These are phyloP conservation scores for Stachybotrys elegans DNA, from an alignment of 2,329 filamentous ascomycete genomes.

Conservation along the genomic window DNA sequence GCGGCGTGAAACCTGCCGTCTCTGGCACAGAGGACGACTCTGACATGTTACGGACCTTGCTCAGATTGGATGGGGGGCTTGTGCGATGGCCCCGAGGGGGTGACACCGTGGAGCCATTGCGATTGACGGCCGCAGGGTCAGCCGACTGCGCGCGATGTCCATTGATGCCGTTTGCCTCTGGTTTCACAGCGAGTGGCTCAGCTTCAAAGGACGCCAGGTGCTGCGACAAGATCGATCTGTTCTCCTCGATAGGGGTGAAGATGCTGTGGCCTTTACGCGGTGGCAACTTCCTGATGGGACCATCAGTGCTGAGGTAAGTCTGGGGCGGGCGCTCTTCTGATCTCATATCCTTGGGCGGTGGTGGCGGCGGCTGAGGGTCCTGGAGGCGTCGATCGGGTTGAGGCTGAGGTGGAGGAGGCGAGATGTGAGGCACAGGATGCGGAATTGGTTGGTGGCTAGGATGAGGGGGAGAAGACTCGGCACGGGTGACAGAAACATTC, in stretches of 20 bases:
- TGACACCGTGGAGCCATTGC: constrained; percentile 48
- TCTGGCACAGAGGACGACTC: constrained; percentile 60
- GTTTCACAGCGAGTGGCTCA: constrained; percentile 30
- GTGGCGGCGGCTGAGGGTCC: constrained; percentile 47
- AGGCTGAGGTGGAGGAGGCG: constrained; percentile 48
- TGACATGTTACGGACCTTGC: constrained; percentile 42
- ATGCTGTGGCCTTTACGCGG: constrained; percentile 86
- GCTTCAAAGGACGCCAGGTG: constrained; percentile 67
- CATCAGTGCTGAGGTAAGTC: constrained; percentile 45
- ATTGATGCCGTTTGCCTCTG: constrained; percentile 20
- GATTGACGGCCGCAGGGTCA: constrained; percentile 53
- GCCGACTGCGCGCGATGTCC: constrained; percentile 56
- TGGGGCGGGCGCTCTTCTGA: constrained; percentile 44
- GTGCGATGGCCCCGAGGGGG: constrained; percentile 48
- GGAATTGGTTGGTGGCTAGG: constrained; percentile 47
- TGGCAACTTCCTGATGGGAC: constrained; percentile 56
- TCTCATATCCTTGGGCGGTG: constrained; percentile 44
- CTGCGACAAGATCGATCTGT: constrained; percentile 79
- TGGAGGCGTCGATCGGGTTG: constrained; percentile 34
- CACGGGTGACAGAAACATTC: constrained; percentile 38
- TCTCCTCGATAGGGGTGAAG: constrained; percentile 95
- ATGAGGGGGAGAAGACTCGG: constrained; percentile 57
- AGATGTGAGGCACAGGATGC: constrained; percentile 42
- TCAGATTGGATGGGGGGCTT: constrained; percentile 40
- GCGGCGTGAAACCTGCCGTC: constrained; percentile 63